Percentiles rank a stretch among this genome's conserved stretches.
Conservation (phyloP, 2,329 filamentous ascomycete genomes). For the Aspergillus fischeri region DNA sequence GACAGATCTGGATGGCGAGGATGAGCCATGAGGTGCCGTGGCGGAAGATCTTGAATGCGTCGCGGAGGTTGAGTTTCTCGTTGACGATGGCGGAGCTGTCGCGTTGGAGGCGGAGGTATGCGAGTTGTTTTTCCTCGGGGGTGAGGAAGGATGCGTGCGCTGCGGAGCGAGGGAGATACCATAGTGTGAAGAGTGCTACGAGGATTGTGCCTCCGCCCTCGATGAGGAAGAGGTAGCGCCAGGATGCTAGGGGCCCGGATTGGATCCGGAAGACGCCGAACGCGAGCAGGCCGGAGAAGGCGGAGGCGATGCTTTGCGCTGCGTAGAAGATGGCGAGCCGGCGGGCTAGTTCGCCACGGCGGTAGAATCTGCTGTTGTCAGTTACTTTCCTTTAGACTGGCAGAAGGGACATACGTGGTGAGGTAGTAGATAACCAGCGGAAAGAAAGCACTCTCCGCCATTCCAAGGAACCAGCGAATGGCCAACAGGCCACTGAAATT, state of each 20-base stretch:
- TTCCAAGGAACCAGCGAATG: conserved; percentile 67
- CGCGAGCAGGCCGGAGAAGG: conserved; percentile 58
- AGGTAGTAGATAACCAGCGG: conserved; percentile 65
- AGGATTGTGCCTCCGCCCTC: conserved; percentile 58
- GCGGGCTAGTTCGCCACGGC: conserved; percentile 65
- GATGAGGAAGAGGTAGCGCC: conserved; percentile 54
- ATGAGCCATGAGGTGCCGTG: conserved; percentile 54
- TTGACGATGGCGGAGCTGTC: conserved; percentile 66
- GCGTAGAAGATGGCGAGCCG: conserved; percentile 72
- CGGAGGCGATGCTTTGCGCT: conserved; percentile 68
- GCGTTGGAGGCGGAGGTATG: conserved; percentile 67
- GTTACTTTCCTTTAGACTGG: too few relatives aligned
- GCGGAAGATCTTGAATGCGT: conserved; percentile 51
- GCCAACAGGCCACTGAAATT: conserved; percentile 66
- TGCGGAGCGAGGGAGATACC: conserved; percentile 64
- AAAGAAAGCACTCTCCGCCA: conserved; percentile 66
- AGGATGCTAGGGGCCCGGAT: conserved; percentile 44
- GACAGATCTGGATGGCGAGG: conserved; percentile 54
- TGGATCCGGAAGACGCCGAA: conserved; percentile 60
- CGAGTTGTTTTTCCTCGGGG: conserved; percentile 62
- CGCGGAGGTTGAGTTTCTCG: conserved; percentile 51
- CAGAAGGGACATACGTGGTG: conserved; percentile 36
- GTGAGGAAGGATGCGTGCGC: conserved; percentile 62
- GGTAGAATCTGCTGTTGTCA: conserved; percentile 52
- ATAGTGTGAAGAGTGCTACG: conserved; percentile 62